These are phyloP conservation scores for Lactarius hengduanensis DNA, from an alignment of 768 basidiomycete genomes.

Conservation along the genomic window DNA sequence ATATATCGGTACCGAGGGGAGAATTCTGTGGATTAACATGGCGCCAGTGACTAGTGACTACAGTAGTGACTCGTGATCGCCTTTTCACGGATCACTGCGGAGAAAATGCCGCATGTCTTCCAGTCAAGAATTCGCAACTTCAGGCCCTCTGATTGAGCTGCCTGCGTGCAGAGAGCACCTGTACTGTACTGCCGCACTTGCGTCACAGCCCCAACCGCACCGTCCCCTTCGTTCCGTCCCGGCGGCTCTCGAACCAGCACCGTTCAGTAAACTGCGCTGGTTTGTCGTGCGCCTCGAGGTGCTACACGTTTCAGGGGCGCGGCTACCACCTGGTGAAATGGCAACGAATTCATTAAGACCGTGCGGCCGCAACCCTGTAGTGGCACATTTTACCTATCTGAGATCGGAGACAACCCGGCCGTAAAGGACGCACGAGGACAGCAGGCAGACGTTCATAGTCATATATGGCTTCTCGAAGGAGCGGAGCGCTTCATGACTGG, in stretches of 20 bases:
- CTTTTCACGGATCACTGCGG: not conserved
- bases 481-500: not conserved
- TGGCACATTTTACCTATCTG: not conserved
- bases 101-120: not conserved
- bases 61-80: not conserved
- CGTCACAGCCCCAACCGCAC: not conserved
- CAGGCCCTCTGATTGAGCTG: not conserved
- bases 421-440: conserved; percentile 15
- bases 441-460: conserved; percentile 17
- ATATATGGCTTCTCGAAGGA: not conserved
- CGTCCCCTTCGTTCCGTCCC: conserved; percentile 5
- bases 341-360: conserved; percentile 18
- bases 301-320: conserved; percentile 24
- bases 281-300: conserved; percentile 18
- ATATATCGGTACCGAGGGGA: not conserved
- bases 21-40: not conserved
- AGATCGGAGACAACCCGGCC: conserved; percentile 1
- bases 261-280: conserved; percentile 19
- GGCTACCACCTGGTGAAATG: conserved; percentile 18
- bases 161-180: conserved; percentile 1
- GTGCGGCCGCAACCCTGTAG: conserved; percentile 4
- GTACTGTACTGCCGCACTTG: not conserved
- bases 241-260: not conserved
- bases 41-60: not conserved
- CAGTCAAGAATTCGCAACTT: not conserved